phyloP scores from a whole-genome alignment of 768 basidiomycete genomes.

The Kwoniella pini region DNA sequence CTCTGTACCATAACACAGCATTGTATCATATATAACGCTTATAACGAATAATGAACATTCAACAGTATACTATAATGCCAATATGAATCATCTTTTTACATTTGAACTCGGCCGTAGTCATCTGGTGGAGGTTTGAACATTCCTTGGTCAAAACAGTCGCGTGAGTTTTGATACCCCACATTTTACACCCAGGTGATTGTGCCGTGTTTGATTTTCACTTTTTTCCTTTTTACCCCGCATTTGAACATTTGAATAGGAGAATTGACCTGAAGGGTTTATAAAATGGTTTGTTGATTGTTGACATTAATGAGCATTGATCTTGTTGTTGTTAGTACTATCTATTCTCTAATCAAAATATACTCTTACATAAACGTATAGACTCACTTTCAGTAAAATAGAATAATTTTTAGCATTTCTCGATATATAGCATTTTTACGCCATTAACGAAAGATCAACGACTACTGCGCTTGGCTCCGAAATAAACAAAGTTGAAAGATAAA shows the following conservation, averaged over 20 bases:
- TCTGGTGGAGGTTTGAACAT: not conserved
- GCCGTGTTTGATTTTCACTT: not conserved
- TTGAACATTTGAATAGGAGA: not conserved
- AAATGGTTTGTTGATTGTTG: not conserved
- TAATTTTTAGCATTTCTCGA: not conserved
- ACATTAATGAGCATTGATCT: slow-evolving; percentile 2
- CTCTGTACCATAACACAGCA: not conserved
- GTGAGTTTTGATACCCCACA: not conserved
- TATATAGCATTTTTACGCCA: too few species aligned
- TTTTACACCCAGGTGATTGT: not conserved
- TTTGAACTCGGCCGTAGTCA: not conserved
- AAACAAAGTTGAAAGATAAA: slow-evolving; percentile 6
- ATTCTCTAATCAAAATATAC: too few species aligned
- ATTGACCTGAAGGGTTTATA: not conserved
- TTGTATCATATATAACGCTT: not conserved
- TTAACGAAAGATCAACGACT: too few species aligned
- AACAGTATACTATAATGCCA: not conserved
- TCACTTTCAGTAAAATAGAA: not conserved
- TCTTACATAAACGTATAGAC: too few species aligned
- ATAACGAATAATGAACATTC: slow-evolving; percentile 5
- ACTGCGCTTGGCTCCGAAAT: not conserved
- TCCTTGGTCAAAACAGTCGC: slow-evolving; percentile 9
- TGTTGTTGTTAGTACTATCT: not conserved
- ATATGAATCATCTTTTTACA: not conserved
- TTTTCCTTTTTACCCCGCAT: slow-evolving; percentile 2